A percentile compares a stretch with the other conserved stretches of the same genome.
phyloP scores from a whole-genome alignment of 169 alveolate genomes.

The Eimeria nieschulzi region DNA sequence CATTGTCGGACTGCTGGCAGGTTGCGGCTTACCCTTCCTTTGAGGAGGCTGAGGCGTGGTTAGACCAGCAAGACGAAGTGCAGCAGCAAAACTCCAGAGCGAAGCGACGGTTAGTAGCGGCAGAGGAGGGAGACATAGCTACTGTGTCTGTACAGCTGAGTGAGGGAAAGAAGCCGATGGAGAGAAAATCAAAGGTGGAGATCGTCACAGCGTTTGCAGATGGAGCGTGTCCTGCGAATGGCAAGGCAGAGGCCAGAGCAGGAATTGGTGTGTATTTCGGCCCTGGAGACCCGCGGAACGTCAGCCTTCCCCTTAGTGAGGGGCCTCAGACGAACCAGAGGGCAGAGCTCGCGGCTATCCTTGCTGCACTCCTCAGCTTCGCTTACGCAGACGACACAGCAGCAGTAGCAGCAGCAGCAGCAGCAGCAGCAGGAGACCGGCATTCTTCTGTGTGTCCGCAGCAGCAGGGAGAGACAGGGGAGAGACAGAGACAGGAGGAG shows the following conservation, averaged over 20 bases:
- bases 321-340: conserved; percentile 35
- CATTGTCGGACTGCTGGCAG: neutral
- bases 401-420: neutral
- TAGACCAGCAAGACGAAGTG: no score
- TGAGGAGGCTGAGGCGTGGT: no score
- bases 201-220: neutral
- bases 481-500: conserved; percentile 3
- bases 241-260: neutral
- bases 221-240: conserved; percentile 2
- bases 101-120: no score
- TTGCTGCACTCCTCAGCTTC: conserved; percentile 7
- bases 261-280: conserved; percentile 22
- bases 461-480: neutral
- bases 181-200: neutral
- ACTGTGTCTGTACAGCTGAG: neutral
- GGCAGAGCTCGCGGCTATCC: conserved; percentile 9
- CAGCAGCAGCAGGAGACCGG: neutral
- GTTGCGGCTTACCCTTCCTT: no score
- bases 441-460: neutral
- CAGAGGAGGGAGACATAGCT: neutral
- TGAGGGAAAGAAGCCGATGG: neutral
- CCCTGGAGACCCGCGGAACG: neutral
- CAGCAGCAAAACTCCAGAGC: no score
- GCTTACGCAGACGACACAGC: neutral
- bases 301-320: neutral